Evolutionary conservation across 805 yeast genomes (phyloP).

Genomic region (Zygoascus biomembranicola): DNA sequence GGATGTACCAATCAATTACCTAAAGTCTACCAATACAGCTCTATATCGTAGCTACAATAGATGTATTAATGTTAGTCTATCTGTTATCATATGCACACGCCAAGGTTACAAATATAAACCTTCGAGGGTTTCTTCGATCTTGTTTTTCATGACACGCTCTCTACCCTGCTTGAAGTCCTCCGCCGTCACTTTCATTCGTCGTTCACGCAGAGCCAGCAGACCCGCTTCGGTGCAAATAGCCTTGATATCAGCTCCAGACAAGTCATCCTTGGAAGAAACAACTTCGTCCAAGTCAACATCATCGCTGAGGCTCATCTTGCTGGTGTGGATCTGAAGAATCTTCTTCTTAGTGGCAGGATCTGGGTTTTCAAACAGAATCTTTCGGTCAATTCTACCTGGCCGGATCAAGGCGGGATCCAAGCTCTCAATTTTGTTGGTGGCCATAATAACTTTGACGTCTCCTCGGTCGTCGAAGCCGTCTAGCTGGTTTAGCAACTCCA

Average conservation of each 20-base stretch:
- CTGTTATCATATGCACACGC: neutral
- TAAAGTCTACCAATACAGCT: neutral
- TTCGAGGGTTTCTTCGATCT: slow-evolving; percentile 92
- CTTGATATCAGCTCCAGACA: slow-evolving; percentile 95
- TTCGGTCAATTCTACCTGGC: slow-evolving; percentile 96
- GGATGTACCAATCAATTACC: too few species aligned
- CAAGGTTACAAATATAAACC: slow-evolving; percentile 65
- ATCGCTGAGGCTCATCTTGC: slow-evolving; percentile 81
- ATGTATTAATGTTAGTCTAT: neutral
- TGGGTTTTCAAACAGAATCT: slow-evolving; percentile 92
- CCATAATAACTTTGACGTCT: slow-evolving; percentile 96
- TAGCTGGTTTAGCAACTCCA: slow-evolving; percentile 87
- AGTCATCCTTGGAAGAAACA: slow-evolving; percentile 83
- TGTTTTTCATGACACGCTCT: slow-evolving; percentile 92
- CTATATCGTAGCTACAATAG: neutral
- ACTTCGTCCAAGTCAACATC: slow-evolving; percentile 87
- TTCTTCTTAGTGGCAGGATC: slow-evolving; percentile 88
- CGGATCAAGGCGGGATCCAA: slow-evolving; percentile 93
- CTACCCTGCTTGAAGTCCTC: slow-evolving; percentile 89
- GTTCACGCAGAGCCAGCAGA: slow-evolving; percentile 85
- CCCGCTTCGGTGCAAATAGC: slow-evolving; percentile 98
- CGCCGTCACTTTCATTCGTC: slow-evolving; percentile 95
- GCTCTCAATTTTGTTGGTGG: slow-evolving; percentile 89
- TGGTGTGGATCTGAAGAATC: slow-evolving; percentile 85
- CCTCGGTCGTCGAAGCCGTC: slow-evolving; percentile 98